Evolutionary conservation across 2,329 filamentous ascomycete genomes (phyloP).

Genomic region (Trichoderma polysporum): DNA sequence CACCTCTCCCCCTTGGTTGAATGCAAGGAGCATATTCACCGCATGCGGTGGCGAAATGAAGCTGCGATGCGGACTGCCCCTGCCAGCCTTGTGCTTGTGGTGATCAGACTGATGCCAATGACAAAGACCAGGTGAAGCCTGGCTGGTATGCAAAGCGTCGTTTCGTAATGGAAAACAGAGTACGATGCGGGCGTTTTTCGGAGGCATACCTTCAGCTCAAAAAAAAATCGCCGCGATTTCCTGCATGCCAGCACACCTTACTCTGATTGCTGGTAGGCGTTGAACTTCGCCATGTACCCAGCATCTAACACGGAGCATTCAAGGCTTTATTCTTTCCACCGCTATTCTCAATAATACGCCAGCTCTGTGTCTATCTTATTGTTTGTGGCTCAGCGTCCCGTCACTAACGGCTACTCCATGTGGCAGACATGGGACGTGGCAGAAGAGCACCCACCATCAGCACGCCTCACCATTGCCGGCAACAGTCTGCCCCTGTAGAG

Average conservation of each 20-base stretch:
- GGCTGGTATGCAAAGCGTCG: neutral
- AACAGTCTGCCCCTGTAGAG: neutral
- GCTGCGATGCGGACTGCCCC: neutral
- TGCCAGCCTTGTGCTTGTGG: neutral
- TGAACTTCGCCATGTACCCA: neutral
- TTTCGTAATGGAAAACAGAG: neutral
- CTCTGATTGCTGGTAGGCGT: neutral
- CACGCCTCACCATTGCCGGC: neutral
- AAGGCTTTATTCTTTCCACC: slow-evolving; percentile 6
- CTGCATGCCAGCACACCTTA: slow-evolving; percentile 2
- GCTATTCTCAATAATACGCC: neutral
- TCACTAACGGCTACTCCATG: neutral
- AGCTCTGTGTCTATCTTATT: neutral
- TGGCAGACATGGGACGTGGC: neutral
- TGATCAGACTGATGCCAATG: neutral
- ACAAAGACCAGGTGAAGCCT: neutral
- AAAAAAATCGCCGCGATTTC: neutral
- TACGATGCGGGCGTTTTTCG: neutral
- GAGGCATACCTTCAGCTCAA: neutral
- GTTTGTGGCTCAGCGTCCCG: neutral
- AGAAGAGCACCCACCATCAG: neutral
- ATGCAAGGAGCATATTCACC: neutral
- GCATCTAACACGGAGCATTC: neutral
- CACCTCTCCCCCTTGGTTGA: neutral
- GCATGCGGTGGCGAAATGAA: slow-evolving; percentile 1